These are phyloP conservation scores for Nakazawaea sp. DNA, from an alignment of 805 yeast genomes.

Conservation along the genomic window DNA sequence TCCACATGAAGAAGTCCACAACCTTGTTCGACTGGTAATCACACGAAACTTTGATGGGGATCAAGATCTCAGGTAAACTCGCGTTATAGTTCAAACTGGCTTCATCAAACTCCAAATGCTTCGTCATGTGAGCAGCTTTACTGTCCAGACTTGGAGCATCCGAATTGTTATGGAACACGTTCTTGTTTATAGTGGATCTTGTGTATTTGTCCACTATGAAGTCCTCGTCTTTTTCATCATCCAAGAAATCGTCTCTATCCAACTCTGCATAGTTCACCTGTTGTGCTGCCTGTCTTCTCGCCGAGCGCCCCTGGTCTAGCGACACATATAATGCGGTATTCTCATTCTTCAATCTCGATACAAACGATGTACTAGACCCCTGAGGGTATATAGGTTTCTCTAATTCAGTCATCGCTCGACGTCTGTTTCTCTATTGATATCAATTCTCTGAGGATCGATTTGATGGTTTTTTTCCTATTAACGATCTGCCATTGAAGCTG, in stretches of 20 bases:
- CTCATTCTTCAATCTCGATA: slow-evolving; percentile 64
- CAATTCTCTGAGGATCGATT: too few relatives aligned
- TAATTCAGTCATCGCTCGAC: too few relatives aligned
- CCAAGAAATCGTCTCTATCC: slow-evolving; percentile 51
- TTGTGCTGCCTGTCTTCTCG: slow-evolving; percentile 61
- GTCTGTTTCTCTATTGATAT: too few relatives aligned
- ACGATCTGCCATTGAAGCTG: too few relatives aligned
- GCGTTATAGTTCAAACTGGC: slow-evolving; percentile 26
- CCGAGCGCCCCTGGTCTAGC: slow-evolving; percentile 69
- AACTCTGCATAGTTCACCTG: slow-evolving; percentile 81
- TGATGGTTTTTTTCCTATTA: too few relatives aligned
- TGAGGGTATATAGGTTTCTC: slow-evolving; percentile 50
- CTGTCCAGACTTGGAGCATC: slow-evolving; percentile 26
- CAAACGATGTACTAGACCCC: slow-evolving; percentile 71
- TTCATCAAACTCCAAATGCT: slow-evolving; percentile 25
- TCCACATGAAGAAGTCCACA: slow-evolving; percentile 72
- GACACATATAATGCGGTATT: slow-evolving; percentile 68
- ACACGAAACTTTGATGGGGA: slow-evolving; percentile 61
- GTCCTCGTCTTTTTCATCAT: slow-evolving; percentile 18
- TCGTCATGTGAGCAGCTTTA: slow-evolving; percentile 33
- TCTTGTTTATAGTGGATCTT: slow-evolving; percentile 6
- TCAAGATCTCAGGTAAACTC: slow-evolving; percentile 34
- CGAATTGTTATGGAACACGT: slow-evolving; percentile 17
- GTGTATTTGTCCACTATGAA: slow-evolving; percentile 17
- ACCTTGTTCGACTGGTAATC: slow-evolving; percentile 50